A percentile compares a stretch with the other conserved stretches of the same genome.
Conservation (phyloP, 805 yeast genomes). For the Kuraishia ogatae region DNA sequence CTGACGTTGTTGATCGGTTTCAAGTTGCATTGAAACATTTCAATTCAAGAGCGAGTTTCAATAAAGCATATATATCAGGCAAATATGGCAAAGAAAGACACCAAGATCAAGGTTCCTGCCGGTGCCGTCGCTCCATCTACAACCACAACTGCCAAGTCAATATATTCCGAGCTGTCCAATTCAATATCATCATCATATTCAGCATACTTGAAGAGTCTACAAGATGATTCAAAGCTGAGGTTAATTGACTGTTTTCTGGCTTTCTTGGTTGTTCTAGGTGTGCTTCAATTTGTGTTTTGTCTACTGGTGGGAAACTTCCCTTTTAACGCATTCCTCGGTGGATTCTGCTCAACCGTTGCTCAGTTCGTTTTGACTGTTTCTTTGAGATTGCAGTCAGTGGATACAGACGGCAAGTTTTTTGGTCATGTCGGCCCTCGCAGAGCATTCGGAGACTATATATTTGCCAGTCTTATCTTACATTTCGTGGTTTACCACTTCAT, state of each 20-base stretch:
- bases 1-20: background rate
- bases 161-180: constrained; percentile 20
- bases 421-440: constrained; percentile 26
- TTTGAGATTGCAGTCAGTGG: constrained; percentile 62
- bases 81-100: constrained; percentile 31
- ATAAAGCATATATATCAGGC: background rate
- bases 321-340: constrained; percentile 93
- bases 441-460: constrained; percentile 81
- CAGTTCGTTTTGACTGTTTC: constrained; percentile 87
- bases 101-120: constrained; percentile 8
- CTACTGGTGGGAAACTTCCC: constrained; percentile 83
- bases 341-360: constrained; percentile 87
- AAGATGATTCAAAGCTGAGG: constrained; percentile 33
- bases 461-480: constrained; percentile 84
- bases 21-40: background rate
- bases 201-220: constrained; percentile 23
- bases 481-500: constrained; percentile 87
- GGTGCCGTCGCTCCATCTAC: constrained; percentile 2
- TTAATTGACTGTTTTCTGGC: constrained; percentile 72
- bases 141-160: constrained; percentile 6
- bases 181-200: constrained; percentile 22
- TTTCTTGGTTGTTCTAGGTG: constrained; percentile 68
- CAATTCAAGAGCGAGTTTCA: background rate
- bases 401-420: constrained; percentile 14
- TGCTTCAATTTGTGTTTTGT: constrained; percentile 72